Evolutionary conservation across 1,139 yeast genomes (phyloP), one percentile per base, ranked within the genome.

Genomic region (Ashbya aceris): DNA sequence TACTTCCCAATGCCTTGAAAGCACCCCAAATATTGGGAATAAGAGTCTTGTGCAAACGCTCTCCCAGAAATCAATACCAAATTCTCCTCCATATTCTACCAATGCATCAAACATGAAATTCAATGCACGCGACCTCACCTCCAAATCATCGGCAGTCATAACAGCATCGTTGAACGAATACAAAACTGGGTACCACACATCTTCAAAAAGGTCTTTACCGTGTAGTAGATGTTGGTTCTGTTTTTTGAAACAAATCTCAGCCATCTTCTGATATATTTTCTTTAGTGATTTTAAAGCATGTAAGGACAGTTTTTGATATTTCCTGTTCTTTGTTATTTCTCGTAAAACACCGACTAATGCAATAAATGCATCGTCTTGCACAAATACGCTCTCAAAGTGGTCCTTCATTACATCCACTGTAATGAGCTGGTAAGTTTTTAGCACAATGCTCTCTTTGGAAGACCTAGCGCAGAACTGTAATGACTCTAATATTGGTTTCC

Each of bases 71-170:
- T 71, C 76, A 13, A 71, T 67, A 50, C 77, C 79, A 59, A 89
- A 93, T 47, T 78, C 73, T 20, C 73, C 73, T 26, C 98, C 98
- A 56, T 83, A 80, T 45, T 80, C 80, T 41, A 80, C 80, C 44
- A 93, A 66, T 5, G 85, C 73, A 51, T 84, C 93, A 65, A 93
- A 93, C 67, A 91, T 71, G 53, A 74, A 77, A 48, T 79, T 82
- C 55, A 91, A 70, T 0, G 97, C 96, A 44, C 89, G 71, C 0
- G 97, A 84, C 53, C 98, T 76, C 5, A 89, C 96, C 62, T 93
- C 99, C 44, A 93, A 68, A 62, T 93, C 98, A 47, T 83, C 89
- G 4, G 96, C 96, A 1, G 82, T 80, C 95, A 89, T 85, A 29
- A 89, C 84, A 8, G 91, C 83, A 51, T 83, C 87, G 57, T 87